phyloP scores from a whole-genome alignment of 106 monocot species.

The Acanthochlamys bracteata region DNA sequence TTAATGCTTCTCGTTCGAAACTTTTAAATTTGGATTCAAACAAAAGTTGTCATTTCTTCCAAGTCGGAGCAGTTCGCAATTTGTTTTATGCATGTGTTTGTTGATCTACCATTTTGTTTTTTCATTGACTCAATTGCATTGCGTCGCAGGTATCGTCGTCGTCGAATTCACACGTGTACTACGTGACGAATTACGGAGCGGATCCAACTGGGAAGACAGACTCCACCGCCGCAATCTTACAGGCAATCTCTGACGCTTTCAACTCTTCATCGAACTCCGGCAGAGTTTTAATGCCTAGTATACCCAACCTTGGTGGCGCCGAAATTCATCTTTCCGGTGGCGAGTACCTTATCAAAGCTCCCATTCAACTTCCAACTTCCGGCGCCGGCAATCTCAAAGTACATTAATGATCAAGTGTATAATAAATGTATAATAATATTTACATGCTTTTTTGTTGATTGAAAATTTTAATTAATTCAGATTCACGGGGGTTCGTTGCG shows the following conservation, averaged over 20 bases:
- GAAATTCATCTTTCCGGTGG: slow-evolving; percentile 70
- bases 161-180: slow-evolving; percentile 34
- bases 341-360: slow-evolving; percentile 36
- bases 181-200: slow-evolving; percentile 66
- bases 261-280: slow-evolving; percentile 3
- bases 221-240: slow-evolving; percentile 42
- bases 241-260: slow-evolving; percentile 50
- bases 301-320: slow-evolving; percentile 58
- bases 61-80: too few species aligned
- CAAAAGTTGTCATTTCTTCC: too few species aligned
- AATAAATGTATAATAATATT: too few species aligned
- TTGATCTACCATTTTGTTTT: neutral
- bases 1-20: neutral
- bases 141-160: neutral
- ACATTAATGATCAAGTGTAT: neutral
- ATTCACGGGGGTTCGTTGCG: slow-evolving; percentile 57
- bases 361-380: slow-evolving; percentile 35
- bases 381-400: slow-evolving; percentile 66
- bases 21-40: too few species aligned
- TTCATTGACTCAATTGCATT: neutral
- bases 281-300: slow-evolving; percentile 29
- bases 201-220: slow-evolving; percentile 55
- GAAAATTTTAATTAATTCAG: slow-evolving; percentile 14
- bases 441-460: too few species aligned
- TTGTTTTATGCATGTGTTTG: neutral